Base-by-base conservation (phyloP, 1,284 basidiomycete species). In the Vanrija humicola region DNA sequence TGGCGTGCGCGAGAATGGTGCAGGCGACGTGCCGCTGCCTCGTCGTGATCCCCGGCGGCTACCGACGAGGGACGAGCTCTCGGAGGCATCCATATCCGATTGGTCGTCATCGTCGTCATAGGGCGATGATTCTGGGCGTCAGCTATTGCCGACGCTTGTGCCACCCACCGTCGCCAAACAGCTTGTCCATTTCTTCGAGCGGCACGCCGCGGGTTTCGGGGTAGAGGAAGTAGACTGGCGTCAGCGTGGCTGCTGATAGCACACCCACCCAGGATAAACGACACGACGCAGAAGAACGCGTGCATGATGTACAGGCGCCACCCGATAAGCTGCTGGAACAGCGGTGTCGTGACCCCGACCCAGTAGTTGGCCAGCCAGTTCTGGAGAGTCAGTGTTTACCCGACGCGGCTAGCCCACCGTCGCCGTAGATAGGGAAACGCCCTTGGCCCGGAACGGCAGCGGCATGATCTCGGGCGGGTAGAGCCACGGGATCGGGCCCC, bases 221-320 rank as follows among this genome's bases (percentile, higher is more conserved):
- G 57, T 80, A 81, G n/a, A 77, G 54, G 61, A 73, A 73, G 60
- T 68, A 73, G 21, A 73, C 71, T 60, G 44, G 12, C 6, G 28
- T 47, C 54, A 59, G 49, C 48, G 38, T 2, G n/a, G 44, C 15
- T 16, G 5, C 3, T 7, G 5, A 14, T 15, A 5, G 16, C 14
- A 10, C 58, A 72, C 54, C 58, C 38, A 66, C 65, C 87, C 26
- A 93, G 77, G 39, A 93, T 80, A 69, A 96, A 93, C 64, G 90
- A 91, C 69, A 87, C 85, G 15, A 84, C 83, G 73, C 93, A 94
- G 78, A 95, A 95, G 78, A 92, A 92, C 12, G 89, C 92, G 66
- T 96, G 92, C 89, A 98, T 93, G 0, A 90, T 89, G 77, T 98
- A 98, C 50, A 98, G 77, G 50, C 89, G 82, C 94, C 95, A 98